A percentile compares a stretch with the other conserved stretches of the same genome.
These are phyloP conservation scores for Darksidea phi DNA, from an alignment of 495 filamentous ascomycete species.

Conservation along the genomic window DNA sequence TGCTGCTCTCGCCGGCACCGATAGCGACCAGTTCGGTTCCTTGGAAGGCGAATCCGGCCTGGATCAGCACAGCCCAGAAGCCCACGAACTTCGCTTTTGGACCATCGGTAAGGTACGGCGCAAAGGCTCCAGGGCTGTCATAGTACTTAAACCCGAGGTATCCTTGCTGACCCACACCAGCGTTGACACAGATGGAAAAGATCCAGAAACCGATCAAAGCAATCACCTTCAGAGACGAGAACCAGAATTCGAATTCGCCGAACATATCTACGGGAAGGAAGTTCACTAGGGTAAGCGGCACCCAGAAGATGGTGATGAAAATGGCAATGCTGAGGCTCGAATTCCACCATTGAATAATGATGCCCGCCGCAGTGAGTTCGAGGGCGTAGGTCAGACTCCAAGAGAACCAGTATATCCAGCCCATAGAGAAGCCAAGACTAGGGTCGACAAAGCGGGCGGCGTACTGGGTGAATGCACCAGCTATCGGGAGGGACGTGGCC, in stretches of 20 bases:
- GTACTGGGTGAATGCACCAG: conserved; percentile 47
- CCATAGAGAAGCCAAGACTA: conserved; percentile 35
- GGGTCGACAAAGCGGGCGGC: conserved; percentile 34
- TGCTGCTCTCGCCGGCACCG: conserved; percentile 33
- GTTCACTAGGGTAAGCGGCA: conserved; percentile 33
- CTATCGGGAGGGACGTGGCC: conserved; percentile 33
- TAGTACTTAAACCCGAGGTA: conserved; percentile 37
- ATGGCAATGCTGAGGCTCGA: conserved; percentile 38
- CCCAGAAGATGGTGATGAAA: conserved; percentile 37
- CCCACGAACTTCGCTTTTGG: conserved; percentile 36
- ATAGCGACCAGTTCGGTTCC: conserved; percentile 36
- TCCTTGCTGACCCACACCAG: conserved; percentile 30
- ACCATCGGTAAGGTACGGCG: conserved; percentile 31
- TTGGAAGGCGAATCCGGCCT: conserved; percentile 36
- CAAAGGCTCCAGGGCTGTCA: conserved; percentile 33
- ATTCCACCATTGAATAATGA: conserved; percentile 38
- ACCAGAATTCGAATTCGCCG: conserved; percentile 38
- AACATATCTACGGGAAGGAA: conserved; percentile 33
- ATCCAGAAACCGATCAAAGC: conserved; percentile 33
- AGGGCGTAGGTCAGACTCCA: conserved; percentile 36
- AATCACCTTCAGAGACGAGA: conserved; percentile 35
- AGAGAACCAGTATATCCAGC: conserved; percentile 36
- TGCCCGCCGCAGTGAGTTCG: conserved; percentile 36
- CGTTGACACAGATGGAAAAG: conserved; percentile 34
- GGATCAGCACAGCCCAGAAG: conserved; percentile 37